These are phyloP conservation scores for Ganoderma multipileum DNA, from an alignment of 1,284 basidiomycete species.

Conservation along the genomic window DNA sequence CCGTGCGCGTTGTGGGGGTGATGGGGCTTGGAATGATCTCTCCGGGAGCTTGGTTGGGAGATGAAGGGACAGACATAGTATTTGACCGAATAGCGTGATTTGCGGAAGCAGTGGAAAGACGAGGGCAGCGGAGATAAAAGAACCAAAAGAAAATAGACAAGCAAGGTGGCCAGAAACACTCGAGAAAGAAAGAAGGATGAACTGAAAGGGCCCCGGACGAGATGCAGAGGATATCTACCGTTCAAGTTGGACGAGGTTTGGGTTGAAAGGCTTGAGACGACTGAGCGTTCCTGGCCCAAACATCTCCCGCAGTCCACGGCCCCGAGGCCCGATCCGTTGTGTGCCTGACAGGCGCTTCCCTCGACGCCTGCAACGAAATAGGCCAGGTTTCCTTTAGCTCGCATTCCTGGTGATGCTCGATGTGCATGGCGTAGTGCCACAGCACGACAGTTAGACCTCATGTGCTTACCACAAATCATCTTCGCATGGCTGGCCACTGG, in stretches of 20 bases:
- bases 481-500: background rate
- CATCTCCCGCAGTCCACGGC: constrained; percentile 2
- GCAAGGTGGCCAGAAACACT: background rate
- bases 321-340: background rate
- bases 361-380: background rate
- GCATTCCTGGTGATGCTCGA: background rate
- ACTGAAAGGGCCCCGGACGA: constrained; percentile 23
- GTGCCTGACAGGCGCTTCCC: constrained; percentile 8
- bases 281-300: background rate
- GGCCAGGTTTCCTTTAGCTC: background rate
- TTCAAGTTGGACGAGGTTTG: constrained; percentile 31
- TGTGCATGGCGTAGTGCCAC: no score
- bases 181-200: constrained; percentile 27
- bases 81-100: constrained; percentile 12
- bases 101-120: constrained; percentile 23
- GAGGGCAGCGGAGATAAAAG: constrained; percentile 6
- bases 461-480: background rate
- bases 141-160: constrained; percentile 1
- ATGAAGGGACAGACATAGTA: constrained; percentile 35
- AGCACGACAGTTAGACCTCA: no score
- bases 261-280: constrained; percentile 8
- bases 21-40: constrained; percentile 32
- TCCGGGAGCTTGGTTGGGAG: constrained; percentile 30
- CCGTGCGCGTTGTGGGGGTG: constrained; percentile 61
- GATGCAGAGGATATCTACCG: constrained; percentile 23